phyloP scores from a whole-genome alignment of 1,139 yeast genomes.

The Kodamaea plutei region DNA sequence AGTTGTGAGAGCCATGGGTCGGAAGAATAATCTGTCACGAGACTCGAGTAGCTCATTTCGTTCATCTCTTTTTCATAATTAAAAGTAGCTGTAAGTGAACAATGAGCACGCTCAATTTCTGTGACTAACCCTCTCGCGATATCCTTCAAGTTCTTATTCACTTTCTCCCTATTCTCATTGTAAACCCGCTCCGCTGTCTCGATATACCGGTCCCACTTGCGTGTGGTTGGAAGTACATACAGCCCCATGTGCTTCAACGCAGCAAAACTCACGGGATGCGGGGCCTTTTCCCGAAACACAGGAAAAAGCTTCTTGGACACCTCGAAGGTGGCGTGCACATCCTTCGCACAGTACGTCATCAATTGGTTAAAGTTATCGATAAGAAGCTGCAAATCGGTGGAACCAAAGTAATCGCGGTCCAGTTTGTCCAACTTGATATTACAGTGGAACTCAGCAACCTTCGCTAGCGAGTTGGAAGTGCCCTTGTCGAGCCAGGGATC shows the following conservation, averaged over 20 bases:
- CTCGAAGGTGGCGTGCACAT: slow-evolving; percentile 70
- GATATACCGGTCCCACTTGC: slow-evolving; percentile 69
- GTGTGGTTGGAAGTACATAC: slow-evolving; percentile 76
- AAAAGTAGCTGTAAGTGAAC: too few species aligned
- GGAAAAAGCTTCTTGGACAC: slow-evolving; percentile 73
- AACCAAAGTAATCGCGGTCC: slow-evolving; percentile 60
- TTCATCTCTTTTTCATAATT: slow-evolving; percentile 3
- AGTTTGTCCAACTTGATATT: slow-evolving; percentile 63
- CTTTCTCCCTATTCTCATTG: slow-evolving; percentile 52
- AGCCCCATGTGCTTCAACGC: slow-evolving; percentile 75
- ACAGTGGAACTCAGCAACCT: slow-evolving; percentile 80
- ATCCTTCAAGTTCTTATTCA: slow-evolving; percentile 53
- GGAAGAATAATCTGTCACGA: slow-evolving; percentile 20
- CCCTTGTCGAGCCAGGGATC: slow-evolving; percentile 82
- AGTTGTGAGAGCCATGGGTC: slow-evolving; percentile 92
- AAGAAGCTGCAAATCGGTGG: slow-evolving; percentile 51
- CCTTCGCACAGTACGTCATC: slow-evolving; percentile 80
- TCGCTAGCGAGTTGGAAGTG: slow-evolving; percentile 74
- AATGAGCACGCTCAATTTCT: slow-evolving; percentile 20
- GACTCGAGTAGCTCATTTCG: too few species aligned
- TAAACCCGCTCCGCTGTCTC: slow-evolving; percentile 65
- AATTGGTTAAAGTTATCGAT: slow-evolving; percentile 55
- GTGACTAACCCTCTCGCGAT: slow-evolving; percentile 60
- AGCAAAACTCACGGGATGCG: slow-evolving; percentile 94
- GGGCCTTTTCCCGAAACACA: slow-evolving; percentile 59